Evolutionary conservation across 2,329 filamentous ascomycete species (phyloP), one percentile per base, ranked within the genome.

Genomic region (Apiospora koreana): DNA sequence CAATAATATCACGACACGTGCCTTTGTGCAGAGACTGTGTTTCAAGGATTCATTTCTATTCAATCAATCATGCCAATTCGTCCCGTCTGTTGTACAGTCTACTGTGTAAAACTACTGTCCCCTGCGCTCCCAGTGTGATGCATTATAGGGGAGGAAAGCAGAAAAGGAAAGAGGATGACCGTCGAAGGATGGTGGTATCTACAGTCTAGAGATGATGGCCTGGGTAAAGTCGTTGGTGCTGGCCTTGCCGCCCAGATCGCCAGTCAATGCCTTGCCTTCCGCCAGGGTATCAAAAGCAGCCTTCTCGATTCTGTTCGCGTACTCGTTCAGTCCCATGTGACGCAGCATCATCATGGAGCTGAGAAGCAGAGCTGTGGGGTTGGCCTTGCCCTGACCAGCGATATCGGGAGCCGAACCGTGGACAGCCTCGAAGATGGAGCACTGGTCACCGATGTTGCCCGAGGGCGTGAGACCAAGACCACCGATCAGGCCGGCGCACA

Each of bases 341-440:
- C 96, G 92, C 88, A 99, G 86, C 96, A 99, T 98, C 96, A 99
- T 98, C 87, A 98, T 96, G 83, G 93, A 97, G 83, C 90, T 94
- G 80, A 98, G 92, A 75, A 99, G 91, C 77, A 99, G 91, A 71
- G 96, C 96, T 72, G 96, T 98, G 73, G 96, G 96, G 90, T 99
- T 99, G 80, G 96, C 96, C 77, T 98, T 92, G 76, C 90, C 93
- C 90, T 98, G 94, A 83, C 95, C 95, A 75, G 94, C 94, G 82
- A 98, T 98, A 83, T 98, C 95, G 72, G 95, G 95, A 72, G 95
- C 95, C 75, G 94, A 97, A 78, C 95, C 95, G 88, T 99, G 96
- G 79, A 99, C 96, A 79, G 96, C 96, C 88, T 99, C 96, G 87
- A 99, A 99, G 87, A 98, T 98, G 82, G 94, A 97, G 92, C 94